These are phyloP conservation scores for Golubevia pallescens DNA, from an alignment of 1,284 basidiomycete genomes.

Conservation along the genomic window DNA sequence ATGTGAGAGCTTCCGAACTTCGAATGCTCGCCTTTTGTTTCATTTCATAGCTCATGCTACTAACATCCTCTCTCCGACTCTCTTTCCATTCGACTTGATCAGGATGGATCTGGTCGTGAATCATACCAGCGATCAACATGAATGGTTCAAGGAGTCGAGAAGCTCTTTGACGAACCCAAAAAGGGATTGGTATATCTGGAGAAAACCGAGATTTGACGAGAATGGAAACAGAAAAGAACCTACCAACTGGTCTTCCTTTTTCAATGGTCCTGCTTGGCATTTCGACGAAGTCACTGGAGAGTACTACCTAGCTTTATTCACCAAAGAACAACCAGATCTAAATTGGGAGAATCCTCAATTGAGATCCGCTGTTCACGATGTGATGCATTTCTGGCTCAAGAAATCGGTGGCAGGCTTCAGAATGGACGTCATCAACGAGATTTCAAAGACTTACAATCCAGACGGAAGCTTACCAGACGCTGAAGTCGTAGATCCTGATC, in stretches of 20 bases:
- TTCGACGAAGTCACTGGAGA: slow-evolving; percentile 74
- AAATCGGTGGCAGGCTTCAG: slow-evolving; percentile 78
- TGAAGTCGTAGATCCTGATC: slow-evolving; percentile 68
- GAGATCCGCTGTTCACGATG: slow-evolving; percentile 71
- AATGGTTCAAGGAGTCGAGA: slow-evolving; percentile 76
- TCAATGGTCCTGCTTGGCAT: slow-evolving; percentile 78
- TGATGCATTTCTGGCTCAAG: slow-evolving; percentile 78
- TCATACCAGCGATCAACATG: slow-evolving; percentile 78
- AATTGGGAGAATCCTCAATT: slow-evolving; percentile 75
- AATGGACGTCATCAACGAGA: slow-evolving; percentile 74
- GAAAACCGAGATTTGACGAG: slow-evolving; percentile 70
- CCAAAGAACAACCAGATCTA: slow-evolving; percentile 76
- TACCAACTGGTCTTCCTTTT: slow-evolving; percentile 76
- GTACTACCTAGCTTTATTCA: slow-evolving; percentile 78
- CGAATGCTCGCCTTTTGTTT: too few species aligned
- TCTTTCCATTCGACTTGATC: slow-evolving; percentile 18
- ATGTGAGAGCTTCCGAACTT: slow-evolving; percentile 67
- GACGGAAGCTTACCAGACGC: slow-evolving; percentile 73
- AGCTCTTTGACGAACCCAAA: slow-evolving; percentile 71
- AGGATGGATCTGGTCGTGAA: slow-evolving; percentile 83
- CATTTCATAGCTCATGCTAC: too few species aligned
- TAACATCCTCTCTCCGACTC: too few species aligned
- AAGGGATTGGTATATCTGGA: slow-evolving; percentile 79
- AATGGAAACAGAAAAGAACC: slow-evolving; percentile 67
- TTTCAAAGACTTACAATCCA: slow-evolving; percentile 68